Evolutionary conservation across 1,284 basidiomycete species (phyloP).

Genomic region (Apiotrichum sp.): DNA sequence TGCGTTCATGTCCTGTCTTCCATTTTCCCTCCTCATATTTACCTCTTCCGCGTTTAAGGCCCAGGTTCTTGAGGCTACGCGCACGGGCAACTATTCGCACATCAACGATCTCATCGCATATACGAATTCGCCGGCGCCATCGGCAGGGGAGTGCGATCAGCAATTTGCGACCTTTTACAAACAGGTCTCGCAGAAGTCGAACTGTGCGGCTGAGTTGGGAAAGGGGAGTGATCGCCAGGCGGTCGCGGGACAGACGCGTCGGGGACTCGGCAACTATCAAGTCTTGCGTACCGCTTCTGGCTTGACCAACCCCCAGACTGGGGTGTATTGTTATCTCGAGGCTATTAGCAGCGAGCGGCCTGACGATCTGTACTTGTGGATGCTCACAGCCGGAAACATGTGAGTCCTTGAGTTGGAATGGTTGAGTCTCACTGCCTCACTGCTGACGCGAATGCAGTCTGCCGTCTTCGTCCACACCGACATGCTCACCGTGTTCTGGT

Average conservation of each 20-base stretch:
- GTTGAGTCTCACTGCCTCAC: too few species aligned
- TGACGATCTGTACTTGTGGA: constrained; percentile 46
- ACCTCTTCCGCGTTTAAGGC: constrained; percentile 54
- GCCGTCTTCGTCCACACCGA: constrained; percentile 34
- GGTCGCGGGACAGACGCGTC: constrained; percentile 25
- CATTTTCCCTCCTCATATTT: constrained; percentile 64
- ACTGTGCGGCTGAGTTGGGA: constrained; percentile 34
- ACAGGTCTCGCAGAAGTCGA: constrained; percentile 23
- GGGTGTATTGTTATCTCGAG: constrained; percentile 42
- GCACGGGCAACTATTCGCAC: constrained; percentile 57
- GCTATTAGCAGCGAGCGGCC: constrained; percentile 28
- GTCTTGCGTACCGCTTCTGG: constrained; percentile 34
- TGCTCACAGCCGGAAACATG: constrained; percentile 36
- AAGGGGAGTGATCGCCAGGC: constrained; percentile 10
- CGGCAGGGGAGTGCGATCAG: constrained; percentile 21
- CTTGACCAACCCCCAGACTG: constrained; percentile 29
- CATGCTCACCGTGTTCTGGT: constrained; percentile 41
- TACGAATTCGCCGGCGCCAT: constrained; percentile 21
- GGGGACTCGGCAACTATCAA: constrained; percentile 39
- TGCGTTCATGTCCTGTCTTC: constrained; percentile 62
- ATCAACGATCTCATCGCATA: constrained; percentile 58
- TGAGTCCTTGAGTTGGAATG: constrained; percentile 21
- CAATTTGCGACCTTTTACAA: constrained; percentile 23
- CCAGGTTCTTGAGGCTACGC: constrained; percentile 43
- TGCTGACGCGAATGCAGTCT: constrained; percentile 19